These are phyloP conservation scores for Neofusicoccum laricinum DNA, from an alignment of 2,329 filamentous ascomycete species.

Conservation along the genomic window DNA sequence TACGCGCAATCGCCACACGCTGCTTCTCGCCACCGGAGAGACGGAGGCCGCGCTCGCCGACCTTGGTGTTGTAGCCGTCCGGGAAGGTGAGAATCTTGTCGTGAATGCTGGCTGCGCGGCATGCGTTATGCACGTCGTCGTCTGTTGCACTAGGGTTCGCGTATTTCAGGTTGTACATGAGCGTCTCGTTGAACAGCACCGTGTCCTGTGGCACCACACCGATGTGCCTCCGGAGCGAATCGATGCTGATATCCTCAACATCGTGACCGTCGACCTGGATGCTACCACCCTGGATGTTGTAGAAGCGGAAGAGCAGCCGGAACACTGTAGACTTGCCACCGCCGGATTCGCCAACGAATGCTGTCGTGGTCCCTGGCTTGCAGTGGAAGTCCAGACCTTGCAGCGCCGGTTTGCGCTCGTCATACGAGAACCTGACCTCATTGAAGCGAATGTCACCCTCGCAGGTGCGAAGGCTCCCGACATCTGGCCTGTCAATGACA, in stretches of 20 bases:
- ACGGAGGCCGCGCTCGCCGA: constrained; percentile 83
- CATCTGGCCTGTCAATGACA: constrained; percentile 73
- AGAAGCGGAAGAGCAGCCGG: constrained; percentile 93
- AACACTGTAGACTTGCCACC: constrained; percentile 97
- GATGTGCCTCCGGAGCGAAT: constrained; percentile 87
- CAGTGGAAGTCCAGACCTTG: constrained; percentile 83
- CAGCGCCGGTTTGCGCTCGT: constrained; percentile 79
- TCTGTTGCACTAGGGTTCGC: constrained; percentile 78
- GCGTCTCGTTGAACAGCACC: constrained; percentile 86
- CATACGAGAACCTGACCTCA: constrained; percentile 88
- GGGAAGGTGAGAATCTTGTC: constrained; percentile 88
- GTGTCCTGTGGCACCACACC: constrained; percentile 97
- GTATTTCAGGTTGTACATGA: constrained; percentile 94
- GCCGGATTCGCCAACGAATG: constrained; percentile 92
- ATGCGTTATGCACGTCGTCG: constrained; percentile 78
- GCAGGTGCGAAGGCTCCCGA: constrained; percentile 63
- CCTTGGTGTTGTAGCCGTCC: constrained; percentile 83
- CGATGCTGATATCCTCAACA: constrained; percentile 83
- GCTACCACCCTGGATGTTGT: constrained; percentile 75
- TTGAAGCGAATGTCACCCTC: constrained; percentile 82
- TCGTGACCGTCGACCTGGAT: constrained; percentile 84
- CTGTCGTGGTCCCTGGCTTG: constrained; percentile 85
- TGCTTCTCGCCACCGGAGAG: constrained; percentile 92
- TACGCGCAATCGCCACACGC: constrained; percentile 87
- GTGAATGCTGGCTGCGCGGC: constrained; percentile 83